Percentiles rank a stretch among this genome's conserved stretches.
Conservation (phyloP, 2,329 filamentous ascomycete species). For the Coniochaeta hoffmannii region DNA sequence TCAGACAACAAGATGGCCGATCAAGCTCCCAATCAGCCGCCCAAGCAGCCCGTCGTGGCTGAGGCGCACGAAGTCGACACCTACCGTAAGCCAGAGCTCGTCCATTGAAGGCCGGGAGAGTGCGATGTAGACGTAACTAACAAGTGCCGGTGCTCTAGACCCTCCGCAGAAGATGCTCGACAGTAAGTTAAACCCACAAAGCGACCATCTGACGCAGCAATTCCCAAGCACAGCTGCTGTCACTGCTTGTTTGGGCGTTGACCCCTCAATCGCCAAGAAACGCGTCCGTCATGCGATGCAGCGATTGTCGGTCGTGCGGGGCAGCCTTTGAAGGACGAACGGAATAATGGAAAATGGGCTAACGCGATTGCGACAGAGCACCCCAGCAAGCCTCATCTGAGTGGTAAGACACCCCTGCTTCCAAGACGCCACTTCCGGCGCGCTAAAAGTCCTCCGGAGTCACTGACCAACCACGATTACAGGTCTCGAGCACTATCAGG, state of each 20-base stretch:
- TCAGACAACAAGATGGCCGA: slow-evolving; percentile 34
- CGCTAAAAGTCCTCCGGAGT: not conserved
- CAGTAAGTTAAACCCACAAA: slow-evolving; percentile 40
- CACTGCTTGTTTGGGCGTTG: not conserved
- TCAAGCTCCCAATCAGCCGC: slow-evolving; percentile 32
- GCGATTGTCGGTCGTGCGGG: slow-evolving; percentile 8
- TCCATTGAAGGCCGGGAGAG: slow-evolving; percentile 6
- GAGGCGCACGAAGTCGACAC: slow-evolving; percentile 75
- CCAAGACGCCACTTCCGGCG: slow-evolving; percentile 2
- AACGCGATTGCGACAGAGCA: slow-evolving; percentile 48
- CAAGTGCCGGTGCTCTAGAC: slow-evolving; percentile 31
- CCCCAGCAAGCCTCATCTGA: slow-evolving; percentile 60
- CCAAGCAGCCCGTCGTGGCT: slow-evolving; percentile 53
- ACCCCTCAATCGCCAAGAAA: not conserved
- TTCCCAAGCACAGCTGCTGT: not conserved
- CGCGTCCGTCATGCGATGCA: not conserved
- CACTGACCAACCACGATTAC: slow-evolving; percentile 5
- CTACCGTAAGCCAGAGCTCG: slow-evolving; percentile 43
- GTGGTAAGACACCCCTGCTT: slow-evolving; percentile 37
- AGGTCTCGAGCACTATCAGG: slow-evolving; percentile 62
- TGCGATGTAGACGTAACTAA: not conserved
- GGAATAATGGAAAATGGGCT: slow-evolving; percentile 18
- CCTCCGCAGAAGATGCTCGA: slow-evolving; percentile 60
- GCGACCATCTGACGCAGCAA: not conserved
- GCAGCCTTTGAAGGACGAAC: slow-evolving; percentile 7